Base-by-base conservation (phyloP, 345 rosid species). In the Boechera divaricarpa region DNA sequence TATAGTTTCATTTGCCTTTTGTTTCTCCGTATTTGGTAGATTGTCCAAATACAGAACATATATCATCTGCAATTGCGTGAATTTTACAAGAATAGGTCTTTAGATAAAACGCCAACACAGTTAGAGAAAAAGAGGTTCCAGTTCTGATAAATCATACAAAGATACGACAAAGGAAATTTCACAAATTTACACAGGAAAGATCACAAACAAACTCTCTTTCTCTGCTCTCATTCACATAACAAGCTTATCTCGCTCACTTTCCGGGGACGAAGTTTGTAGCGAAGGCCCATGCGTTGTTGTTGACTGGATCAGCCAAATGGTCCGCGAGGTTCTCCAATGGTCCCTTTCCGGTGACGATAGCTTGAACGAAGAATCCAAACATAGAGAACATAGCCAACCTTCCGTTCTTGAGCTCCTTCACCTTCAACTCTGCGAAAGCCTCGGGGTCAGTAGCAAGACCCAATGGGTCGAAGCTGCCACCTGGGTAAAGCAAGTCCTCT, bases 261-360 rank as follows among this genome's bases (percentile, higher is more conserved):
- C 98, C 97, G 69, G 94, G 96, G 57, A 86, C 93, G 61, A 87
- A 92, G 96, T 90, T 92, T 63, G 93, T 92, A 79, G 94, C 94
- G 5, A 78, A 91, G 8, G 97, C 87, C 97, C 97, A 91, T 42
- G 96, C 96, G 31, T 91, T 91, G 97, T 91, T 91, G 87, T 82
- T 90, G 42, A 90, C 97, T 0, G 95, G 95, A 69, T 90, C 97
- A 4, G 90, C 89, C 66, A 91, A 84, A 79, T 90, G 97, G 82
- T 90, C 96, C 0, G 96, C 92, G 54, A 92, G 77, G 83, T 88
- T 92, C 82, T 89, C 91, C 79, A 90, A 54, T 0, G 96, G 94
- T 6, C 95, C 92, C 81, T 90, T 90, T 11, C 96, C 92, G 0
- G 96, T 92, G 5, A 92, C 98, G 13, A 88, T 92, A 45, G 98